Evolutionary conservation across 2,329 filamentous ascomycete species (phyloP), one percentile per base, ranked within the genome.

Genomic region (Penicillium nordicum): DNA sequence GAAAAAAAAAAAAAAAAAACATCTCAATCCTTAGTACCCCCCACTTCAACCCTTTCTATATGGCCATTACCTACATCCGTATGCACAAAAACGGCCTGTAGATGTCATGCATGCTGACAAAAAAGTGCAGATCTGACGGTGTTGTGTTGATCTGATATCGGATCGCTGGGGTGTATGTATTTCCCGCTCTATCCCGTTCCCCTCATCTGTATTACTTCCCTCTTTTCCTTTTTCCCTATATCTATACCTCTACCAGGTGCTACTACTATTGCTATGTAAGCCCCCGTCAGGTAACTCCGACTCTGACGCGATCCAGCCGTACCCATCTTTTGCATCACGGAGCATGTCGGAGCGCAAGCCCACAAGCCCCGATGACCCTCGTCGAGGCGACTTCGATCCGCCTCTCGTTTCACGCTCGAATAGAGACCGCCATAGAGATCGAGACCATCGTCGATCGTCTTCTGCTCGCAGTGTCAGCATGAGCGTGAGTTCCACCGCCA

Each of bases 321-420:
- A 40, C 16, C 34, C 49, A 45, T 34, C 40, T 38, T 48, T 46
- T 11, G 47, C 34, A 50, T 21, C 37, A 54, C 62, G 63, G 63
- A 63, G 63, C 61, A 65, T 64, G 53, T 61, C 63, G 63, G 63
- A 66, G 59, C 61, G 47, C 50, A 50, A 42, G 53, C 57, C 34
- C 47, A 11, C 37, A 47, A 44, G 32, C 29, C 37, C 44, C 25
- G 29, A 23, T 42, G 34, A 29, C 27, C 23, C 23, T 54, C 34
- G 12, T 23, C 29, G 37, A 43, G 34, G 27, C 36, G 32, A 47
- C 16, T 29, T 46, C 43, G 50, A 53, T 34, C 29, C 14, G 47
- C 52, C 27, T 40, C 40, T 47, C 37, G 12, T 43, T 38, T 32
- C 44, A 43, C 40, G 38, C 38, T 34, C 44, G n/a, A 38, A 43